Percentiles rank a stretch among this genome's conserved stretches.
These are phyloP conservation scores for Claviceps lovelessii DNA, from an alignment of 2,329 filamentous ascomycete species.

Conservation along the genomic window DNA sequence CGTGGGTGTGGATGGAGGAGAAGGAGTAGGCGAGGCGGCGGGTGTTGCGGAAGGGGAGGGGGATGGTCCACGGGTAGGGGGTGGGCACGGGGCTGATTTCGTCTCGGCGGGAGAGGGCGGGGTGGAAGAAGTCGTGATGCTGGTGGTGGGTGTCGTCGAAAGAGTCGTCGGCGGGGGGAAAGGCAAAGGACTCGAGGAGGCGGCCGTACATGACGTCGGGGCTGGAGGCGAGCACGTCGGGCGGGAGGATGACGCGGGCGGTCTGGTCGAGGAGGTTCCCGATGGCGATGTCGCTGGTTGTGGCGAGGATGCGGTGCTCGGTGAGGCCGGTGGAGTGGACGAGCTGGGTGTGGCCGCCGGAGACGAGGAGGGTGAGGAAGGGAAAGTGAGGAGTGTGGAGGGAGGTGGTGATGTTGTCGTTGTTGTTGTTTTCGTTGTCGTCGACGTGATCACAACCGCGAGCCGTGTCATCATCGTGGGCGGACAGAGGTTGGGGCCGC, in stretches of 20 bases:
- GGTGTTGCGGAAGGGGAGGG: conserved; percentile 47
- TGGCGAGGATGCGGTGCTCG: conserved; percentile 58
- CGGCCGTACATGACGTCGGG: conserved; percentile 66
- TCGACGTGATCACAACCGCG: neutral
- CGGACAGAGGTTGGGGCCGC: neutral
- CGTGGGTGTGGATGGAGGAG: conserved; percentile 46
- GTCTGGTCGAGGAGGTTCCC: conserved; percentile 84
- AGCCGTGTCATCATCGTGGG: neutral
- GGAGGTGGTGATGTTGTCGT: conserved; percentile 24
- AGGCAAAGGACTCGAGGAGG: conserved; percentile 66
- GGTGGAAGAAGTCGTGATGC: conserved; percentile 35
- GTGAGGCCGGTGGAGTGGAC: conserved; percentile 56
- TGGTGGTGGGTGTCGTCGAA: conserved; percentile 18
- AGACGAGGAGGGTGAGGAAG: conserved; percentile 78
- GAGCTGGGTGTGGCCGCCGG: conserved; percentile 82
- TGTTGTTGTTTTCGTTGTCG: conserved; percentile 6
- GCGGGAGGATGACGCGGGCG: conserved; percentile 61
- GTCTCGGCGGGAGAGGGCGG: conserved; percentile 42
- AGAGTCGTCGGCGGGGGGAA: conserved; percentile 28
- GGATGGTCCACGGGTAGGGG: conserved; percentile 46
- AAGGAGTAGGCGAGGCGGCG: conserved; percentile 57
- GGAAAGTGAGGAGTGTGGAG: conserved; percentile 44
- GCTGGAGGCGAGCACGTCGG: conserved; percentile 34
- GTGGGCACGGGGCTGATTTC: conserved; percentile 35
- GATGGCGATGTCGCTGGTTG: conserved; percentile 67